A percentile compares a stretch with the other conserved stretches of the same genome.
Evolutionary conservation across 2,329 filamentous ascomycete genomes (phyloP).

Genomic region (Ceratocystis diversiconidia): DNA sequence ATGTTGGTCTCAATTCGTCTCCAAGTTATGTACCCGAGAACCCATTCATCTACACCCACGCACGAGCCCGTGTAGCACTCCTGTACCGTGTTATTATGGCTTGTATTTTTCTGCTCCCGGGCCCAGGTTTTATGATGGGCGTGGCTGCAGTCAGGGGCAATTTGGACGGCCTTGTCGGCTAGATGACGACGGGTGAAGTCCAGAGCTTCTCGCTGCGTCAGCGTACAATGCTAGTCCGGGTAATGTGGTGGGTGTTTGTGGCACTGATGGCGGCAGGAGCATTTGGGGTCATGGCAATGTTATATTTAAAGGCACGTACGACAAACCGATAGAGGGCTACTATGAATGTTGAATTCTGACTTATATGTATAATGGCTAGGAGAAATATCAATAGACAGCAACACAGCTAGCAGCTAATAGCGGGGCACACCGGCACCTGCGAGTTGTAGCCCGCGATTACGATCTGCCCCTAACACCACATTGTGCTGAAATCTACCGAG

Average conservation of each 20-base stretch:
- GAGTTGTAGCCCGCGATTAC: too few relatives aligned
- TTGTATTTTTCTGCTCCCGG: background rate
- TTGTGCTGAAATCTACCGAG: background rate
- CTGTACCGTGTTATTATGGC: conserved; percentile 7
- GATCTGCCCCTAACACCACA: too few relatives aligned
- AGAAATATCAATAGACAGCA: background rate
- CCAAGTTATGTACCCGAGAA: conserved; percentile 1
- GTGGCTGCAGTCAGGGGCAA: conserved; percentile 6
- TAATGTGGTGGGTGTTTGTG: conserved; percentile 14
- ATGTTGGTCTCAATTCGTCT: conserved; percentile 3
- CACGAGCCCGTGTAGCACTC: background rate
- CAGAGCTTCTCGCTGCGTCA: conserved; percentile 10
- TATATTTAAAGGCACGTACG: conserved; percentile 5
- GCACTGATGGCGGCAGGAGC: conserved; percentile 1
- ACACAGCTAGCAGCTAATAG: background rate
- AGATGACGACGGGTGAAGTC: conserved; percentile 3
- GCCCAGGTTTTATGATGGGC: conserved; percentile 9
- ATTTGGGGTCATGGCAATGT: conserved; percentile 10
- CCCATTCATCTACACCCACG: conserved; percentile 6
- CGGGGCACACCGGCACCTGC: background rate
- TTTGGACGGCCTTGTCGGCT: conserved; percentile 6
- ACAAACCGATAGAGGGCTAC: background rate
- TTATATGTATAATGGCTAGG: background rate
- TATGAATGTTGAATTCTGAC: background rate
- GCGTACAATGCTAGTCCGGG: conserved; percentile 3